Evolutionary conservation across 441 rosid genomes (phyloP), one percentile per base, ranked within the genome.

Genomic region (Pelargonium cotyledonis): DNA sequence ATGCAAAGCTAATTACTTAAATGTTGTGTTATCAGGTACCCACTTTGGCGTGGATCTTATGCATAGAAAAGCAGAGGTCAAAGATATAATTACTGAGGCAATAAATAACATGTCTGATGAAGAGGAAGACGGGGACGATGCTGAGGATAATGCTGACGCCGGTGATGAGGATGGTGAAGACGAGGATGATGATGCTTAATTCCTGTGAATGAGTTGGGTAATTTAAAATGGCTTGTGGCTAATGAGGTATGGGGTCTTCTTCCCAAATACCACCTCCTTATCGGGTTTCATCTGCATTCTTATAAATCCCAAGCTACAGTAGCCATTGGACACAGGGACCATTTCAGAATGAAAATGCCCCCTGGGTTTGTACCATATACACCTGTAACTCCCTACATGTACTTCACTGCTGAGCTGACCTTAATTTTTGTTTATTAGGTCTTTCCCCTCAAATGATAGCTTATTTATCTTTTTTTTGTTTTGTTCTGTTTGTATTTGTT

Each of bases 51-150:
- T 89, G 26, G 92, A 88, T 72, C 82, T 91, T 69, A 82, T 86
- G 80, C 84, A 85, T 71, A 84, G 97, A 78, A 95, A 95, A 85
- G 83, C 88, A 49, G 99, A 95, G 80, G 96, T 95, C 46, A 95
- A 95, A 80, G 96, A 85, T 19, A 85, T 91, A 47, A 88, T 95
- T 67, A 90, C 97, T 8, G 97, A 90, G 64, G 97, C 89, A 47
- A 87, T 95, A 72, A 91, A 85, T 75, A 87, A 81, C 75, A 91
- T 95, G 99, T 80, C 92, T 19, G 97, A 95, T 68, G 92, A 84
- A 10, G 61, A 89, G 63, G 97, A 84, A 10, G 96, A 86, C 15
- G 94, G 69, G 3, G 94, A 86, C 1, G 90, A 82, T 35, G 84
- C 74, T 0, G 90, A 86, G n/a, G 86, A 81, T 6, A 85, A 81